Base-by-base conservation (phyloP, 2,329 filamentous ascomycete species). In the Botryotinia calthae region DNA sequence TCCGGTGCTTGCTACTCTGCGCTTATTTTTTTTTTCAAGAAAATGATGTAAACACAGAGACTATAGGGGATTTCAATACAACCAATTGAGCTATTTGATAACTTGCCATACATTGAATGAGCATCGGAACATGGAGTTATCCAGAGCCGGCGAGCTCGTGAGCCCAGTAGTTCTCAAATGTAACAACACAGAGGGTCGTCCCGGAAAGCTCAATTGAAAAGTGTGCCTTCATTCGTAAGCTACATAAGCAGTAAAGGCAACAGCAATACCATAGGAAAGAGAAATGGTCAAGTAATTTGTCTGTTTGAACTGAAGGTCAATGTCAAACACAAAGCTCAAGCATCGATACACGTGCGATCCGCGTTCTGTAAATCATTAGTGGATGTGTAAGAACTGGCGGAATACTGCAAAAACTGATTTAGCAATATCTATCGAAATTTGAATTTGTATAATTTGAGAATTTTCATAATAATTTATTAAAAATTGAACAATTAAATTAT, bases 111-210 rank as follows among this genome's bases (percentile, higher is more conserved):
- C 7, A 54, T 66, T 54, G 25, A 54, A 28, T 66, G 46, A 20
- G 46, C 34, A 54, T 34, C 31, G 46, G n/a, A 22, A 25, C n/a
- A 54, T 67, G 46, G 16, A 67, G 64, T 34, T 67, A 67, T 67
- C 34, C 34, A 67, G 8, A 40, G 46, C 25, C 46, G 14, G 46
- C n/a, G 34, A 67, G 46, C 25, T 54, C 22, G 12, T 62, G 37
- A n/a, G 37, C 2, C 51, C n/a, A 28, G n/a, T 28, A 28, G 14
- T 28, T 56, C 8, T 56, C 16, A 63, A 63, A 37, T 28, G 37
- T 42, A 7, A 40, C 25, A 25, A 28, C n/a, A 16, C 25, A 40
- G 40, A 42, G 16, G 37, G 25, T 42, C 37, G 37, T 2, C 59
- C 3, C n/a, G 22, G 25, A 16, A 63, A 44, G 61, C 12, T 20